Conservation (phyloP, 2,329 filamentous ascomycete species). For the Calonectria pseudoreteaudii region DNA sequence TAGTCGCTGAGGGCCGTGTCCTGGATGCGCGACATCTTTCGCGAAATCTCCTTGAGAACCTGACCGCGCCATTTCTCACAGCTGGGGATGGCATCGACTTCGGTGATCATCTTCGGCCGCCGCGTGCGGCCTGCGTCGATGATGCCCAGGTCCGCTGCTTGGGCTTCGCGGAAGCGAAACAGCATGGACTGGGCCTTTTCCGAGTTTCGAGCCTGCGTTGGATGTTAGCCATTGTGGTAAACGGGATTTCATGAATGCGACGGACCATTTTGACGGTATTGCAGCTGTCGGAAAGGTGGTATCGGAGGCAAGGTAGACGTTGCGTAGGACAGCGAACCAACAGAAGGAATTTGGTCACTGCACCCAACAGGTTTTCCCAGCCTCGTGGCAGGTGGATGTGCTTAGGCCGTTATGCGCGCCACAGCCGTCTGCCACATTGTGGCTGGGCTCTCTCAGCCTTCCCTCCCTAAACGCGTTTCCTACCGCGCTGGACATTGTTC, state of each 20-base stretch:
- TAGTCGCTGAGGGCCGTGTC: conserved; percentile 92
- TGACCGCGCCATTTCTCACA: conserved; percentile 99
- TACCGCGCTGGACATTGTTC: conserved; percentile 9
- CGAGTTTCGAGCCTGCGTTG: conserved; percentile 88
- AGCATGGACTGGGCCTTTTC: conserved; percentile 99
- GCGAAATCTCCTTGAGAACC: conserved; percentile 95
- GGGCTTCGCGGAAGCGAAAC: conserved; percentile 98
- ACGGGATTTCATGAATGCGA: fast-evolving
- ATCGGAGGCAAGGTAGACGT: conserved; percentile 12
- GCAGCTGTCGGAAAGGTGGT: conserved; percentile 14
- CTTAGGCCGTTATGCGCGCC: conserved; percentile 21
- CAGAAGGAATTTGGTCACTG: conserved; percentile 29
- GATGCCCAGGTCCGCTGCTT: conserved; percentile 95
- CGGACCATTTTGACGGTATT: conserved; percentile 45
- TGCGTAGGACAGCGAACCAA: conserved; percentile 20
- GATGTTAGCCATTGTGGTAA: conserved; percentile 13
- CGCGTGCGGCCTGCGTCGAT: conserved; percentile 92
- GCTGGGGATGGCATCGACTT: conserved; percentile 82
- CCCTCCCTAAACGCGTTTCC: conserved; percentile 12
- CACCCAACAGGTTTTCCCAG: conserved; percentile 43
- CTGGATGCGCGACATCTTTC: conserved; percentile 97
- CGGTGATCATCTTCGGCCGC: conserved; percentile 90
- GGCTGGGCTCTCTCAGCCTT: conserved; percentile 36
- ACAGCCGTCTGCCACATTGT: conserved; percentile 29
- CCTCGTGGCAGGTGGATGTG: conserved; percentile 31